These are phyloP conservation scores for Puccinia polysora DNA, from an alignment of 1,284 basidiomycete genomes.

Conservation along the genomic window DNA sequence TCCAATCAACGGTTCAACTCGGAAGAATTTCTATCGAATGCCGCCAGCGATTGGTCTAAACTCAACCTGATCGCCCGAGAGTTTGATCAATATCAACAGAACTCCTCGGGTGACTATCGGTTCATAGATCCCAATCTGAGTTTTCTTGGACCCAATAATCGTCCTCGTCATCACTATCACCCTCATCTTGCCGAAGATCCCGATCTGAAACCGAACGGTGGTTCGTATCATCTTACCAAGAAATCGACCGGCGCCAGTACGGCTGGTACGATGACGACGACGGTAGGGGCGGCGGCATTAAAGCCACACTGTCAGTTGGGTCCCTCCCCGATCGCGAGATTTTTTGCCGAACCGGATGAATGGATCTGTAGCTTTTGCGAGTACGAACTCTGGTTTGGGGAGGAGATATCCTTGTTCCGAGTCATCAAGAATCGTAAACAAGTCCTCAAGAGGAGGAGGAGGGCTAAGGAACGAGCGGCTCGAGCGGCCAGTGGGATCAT, in stretches of 20 bases:
- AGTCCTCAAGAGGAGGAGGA: slow-evolving; percentile 50
- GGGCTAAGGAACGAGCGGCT: slow-evolving; percentile 48
- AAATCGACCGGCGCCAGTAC: slow-evolving; percentile 9
- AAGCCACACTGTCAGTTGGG: slow-evolving; percentile 43
- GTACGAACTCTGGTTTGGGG: slow-evolving; percentile 54
- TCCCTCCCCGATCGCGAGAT: slow-evolving; percentile 41
- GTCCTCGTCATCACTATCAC: no score
- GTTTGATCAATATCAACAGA: no score
- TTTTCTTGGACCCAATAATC: no score
- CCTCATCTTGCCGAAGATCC: no score
- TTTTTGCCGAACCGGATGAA: slow-evolving; percentile 48
- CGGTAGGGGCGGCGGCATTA: neutral
- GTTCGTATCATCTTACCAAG: neutral
- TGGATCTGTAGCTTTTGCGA: slow-evolving; percentile 54
- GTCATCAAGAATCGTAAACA: slow-evolving; percentile 51
- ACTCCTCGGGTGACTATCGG: no score
- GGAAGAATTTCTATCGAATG: no score
- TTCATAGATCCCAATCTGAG: no score
- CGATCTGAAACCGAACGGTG: no score
- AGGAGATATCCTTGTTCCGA: slow-evolving; percentile 48
- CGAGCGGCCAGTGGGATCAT: slow-evolving; percentile 8
- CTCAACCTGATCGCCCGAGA: no score
- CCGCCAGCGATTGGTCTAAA: no score
- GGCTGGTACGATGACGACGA: neutral
- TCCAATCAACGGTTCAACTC: no score